phyloP scores from a whole-genome alignment of 176 grass and related monocot species.

The Carex myosuroides region DNA sequence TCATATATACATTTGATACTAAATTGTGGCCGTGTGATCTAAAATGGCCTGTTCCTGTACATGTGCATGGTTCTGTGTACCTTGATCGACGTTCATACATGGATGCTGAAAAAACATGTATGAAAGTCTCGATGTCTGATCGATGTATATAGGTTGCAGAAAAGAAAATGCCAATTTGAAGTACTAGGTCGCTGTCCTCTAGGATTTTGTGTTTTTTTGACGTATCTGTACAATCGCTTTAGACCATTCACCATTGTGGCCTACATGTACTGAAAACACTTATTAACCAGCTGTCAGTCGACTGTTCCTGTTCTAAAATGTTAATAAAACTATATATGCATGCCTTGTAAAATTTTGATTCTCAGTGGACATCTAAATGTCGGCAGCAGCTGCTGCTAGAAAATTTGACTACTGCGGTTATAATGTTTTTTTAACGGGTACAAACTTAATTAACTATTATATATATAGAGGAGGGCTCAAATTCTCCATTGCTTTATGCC shows the following conservation, averaged over 20 bases:
- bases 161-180: slow-evolving; percentile 3
- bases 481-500: no score
- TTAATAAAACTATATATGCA: not conserved
- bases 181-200: not conserved
- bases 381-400: no score
- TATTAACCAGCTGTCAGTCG: not conserved
- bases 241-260: not conserved
- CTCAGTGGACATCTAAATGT: no score
- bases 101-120: not conserved
- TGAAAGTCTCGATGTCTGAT: not conserved
- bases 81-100: not conserved
- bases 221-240: not conserved
- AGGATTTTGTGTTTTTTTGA: not conserved
- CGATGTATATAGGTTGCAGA: no score
- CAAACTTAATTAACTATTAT: no score
- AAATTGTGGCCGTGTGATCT: not conserved
- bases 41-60: not conserved
- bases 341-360: not conserved
- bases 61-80: not conserved
- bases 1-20: not conserved
- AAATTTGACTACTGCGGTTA: no score
- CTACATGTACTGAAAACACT: not conserved
- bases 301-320: not conserved
- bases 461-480: no score
- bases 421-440: no score